Conservation (phyloP, 805 yeast genomes). For the Zygosaccharomyces bailii region DNA sequence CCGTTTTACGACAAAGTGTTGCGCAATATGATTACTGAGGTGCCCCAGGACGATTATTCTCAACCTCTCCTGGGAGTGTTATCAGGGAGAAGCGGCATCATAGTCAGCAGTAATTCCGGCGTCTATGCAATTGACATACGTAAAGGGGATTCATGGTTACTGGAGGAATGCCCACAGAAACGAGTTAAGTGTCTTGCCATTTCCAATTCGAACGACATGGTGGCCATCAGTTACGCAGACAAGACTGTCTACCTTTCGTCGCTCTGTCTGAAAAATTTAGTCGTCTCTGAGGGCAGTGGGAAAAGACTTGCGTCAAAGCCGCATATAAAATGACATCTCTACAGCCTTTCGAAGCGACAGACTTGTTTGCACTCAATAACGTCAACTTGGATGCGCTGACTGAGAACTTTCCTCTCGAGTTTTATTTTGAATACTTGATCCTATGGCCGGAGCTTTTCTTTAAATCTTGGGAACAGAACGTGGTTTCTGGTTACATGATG, state of each 20-base stretch:
- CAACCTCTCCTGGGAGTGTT: constrained; percentile 29
- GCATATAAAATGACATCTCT: constrained; percentile 68
- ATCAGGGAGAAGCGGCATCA: constrained; percentile 19
- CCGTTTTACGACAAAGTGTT: constrained; percentile 28
- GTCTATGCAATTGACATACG: constrained; percentile 29
- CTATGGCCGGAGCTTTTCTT: constrained; percentile 89
- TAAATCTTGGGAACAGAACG: constrained; percentile 55
- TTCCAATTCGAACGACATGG: constrained; percentile 6
- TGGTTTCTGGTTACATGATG: constrained; percentile 74
- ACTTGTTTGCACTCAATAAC: constrained; percentile 65
- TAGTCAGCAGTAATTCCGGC: constrained; percentile 30
- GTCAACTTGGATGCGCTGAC: constrained; percentile 87
- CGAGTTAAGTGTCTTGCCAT: constrained; percentile 29
- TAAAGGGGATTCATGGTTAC: constrained; percentile 30
- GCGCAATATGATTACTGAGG: constrained; percentile 29
- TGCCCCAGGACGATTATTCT: constrained; percentile 30
- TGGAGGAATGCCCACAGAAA: constrained; percentile 29
- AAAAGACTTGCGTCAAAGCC: neutral
- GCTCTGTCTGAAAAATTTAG: constrained; percentile 3
- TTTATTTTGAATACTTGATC: constrained; percentile 77
- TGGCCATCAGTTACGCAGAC: constrained; percentile 22
- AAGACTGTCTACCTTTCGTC: constrained; percentile 13
- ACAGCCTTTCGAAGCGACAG: constrained; percentile 83
- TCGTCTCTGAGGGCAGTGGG: neutral
- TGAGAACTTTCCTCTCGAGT: constrained; percentile 82